Conservation (phyloP, 495 filamentous ascomycete species). For the Jackrogersella minutella region DNA sequence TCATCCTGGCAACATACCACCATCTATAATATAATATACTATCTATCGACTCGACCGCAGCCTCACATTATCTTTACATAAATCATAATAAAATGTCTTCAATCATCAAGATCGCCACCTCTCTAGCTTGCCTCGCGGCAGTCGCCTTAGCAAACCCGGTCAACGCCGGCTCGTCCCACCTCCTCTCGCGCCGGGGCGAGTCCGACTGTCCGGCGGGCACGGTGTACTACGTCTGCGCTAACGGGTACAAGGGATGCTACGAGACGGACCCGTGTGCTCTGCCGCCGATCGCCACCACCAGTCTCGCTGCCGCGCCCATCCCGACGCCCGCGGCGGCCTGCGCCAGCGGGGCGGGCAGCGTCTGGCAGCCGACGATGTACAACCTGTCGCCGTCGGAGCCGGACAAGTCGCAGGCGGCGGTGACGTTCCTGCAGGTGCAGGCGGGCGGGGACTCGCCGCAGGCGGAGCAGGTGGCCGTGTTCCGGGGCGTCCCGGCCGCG, state of each 20-base stretch:
- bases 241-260: conserved; percentile 33
- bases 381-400: conserved; percentile 60
- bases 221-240: conserved; percentile 30
- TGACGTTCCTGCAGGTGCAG: conserved; percentile 43
- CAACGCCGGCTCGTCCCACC: neutral
- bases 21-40: neutral
- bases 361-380: conserved; percentile 60
- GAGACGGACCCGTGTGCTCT: conserved; percentile 30
- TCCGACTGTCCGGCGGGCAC: conserved; percentile 24
- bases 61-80: neutral
- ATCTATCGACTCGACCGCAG: no score
- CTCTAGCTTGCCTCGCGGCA: conserved; percentile 29
- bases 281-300: conserved; percentile 10
- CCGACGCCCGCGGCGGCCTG: conserved; percentile 43
- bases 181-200: conserved; percentile 1
- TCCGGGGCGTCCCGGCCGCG: conserved; percentile 44
- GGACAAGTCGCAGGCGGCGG: conserved; percentile 49
- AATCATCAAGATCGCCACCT: conserved; percentile 30
- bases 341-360: conserved; percentile 61
- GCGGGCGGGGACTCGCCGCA: conserved; percentile 28
- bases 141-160: conserved; percentile 16
- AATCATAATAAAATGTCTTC: conserved; percentile 29
- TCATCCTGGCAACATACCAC: neutral
- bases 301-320: neutral
- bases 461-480: conserved; percentile 47